Evolutionary conservation across 352 stramenopile genomes (phyloP), one percentile per base, ranked within the genome.

Genomic region (Phytophthora constricta): DNA sequence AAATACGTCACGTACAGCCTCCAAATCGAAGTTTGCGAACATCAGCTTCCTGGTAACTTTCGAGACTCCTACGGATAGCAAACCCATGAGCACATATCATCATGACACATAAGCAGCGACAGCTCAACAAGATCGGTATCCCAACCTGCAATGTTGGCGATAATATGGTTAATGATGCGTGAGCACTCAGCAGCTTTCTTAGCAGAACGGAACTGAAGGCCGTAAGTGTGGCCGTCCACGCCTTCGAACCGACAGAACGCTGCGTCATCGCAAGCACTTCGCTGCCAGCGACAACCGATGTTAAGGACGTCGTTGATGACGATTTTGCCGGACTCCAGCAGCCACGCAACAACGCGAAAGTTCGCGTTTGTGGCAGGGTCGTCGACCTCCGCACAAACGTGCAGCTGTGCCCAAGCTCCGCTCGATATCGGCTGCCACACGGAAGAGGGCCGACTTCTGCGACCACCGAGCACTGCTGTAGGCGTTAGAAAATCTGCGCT

Each of bases 341-440:
- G 60, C 82, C 82, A 90, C 23, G 70, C 79, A 1, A 90, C 76
- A 19, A 90, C 62, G 5, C 82, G 77, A 41, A 89, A 84, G 45
- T 72, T 72, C 43, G 72, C 61, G 52, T 60, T 27, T 62, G 45
- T 49, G 23, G 76, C 50, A 4, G 53, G 57, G 5, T 71, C 19
- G 10, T 63, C 73, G 56, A 88, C 76, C 53, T 90, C 82, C 4
- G 81, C 61, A 22, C 84, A 87, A 14, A 90, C 41, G 43, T 90
- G 79, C 23, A 89, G 52, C 41, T 87, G 82, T 9, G 82, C 70
- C 79, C 70, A 84, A 16, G 67, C 76, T 25, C 77, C 82, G 17
- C 77, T 60, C 13, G 75, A 74, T 13, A 88, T 61, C 19, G 75
- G 72, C 47, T 65, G 49, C 81, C 79, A 90, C 16, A 57, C 45